phyloP scores from a whole-genome alignment of 2,329 filamentous ascomycete genomes.

The Penicillium polonicum region DNA sequence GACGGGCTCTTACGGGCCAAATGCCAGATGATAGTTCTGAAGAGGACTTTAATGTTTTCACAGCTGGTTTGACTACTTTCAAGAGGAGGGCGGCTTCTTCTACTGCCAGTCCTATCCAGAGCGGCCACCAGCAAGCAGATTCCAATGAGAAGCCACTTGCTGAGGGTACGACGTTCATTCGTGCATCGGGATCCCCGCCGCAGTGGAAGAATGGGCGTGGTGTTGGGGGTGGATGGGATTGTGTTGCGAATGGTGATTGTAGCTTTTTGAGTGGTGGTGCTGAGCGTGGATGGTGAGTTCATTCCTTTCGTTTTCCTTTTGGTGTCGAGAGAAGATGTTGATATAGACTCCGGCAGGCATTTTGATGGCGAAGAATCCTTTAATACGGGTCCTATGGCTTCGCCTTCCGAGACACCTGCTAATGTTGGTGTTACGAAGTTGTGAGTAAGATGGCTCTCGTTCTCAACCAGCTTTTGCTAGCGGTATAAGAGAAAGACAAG shows the following conservation, averaged over 20 bases:
- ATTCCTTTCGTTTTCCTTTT: slow-evolving; percentile 15
- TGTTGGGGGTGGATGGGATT: slow-evolving; percentile 76
- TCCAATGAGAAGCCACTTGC: slow-evolving; percentile 20
- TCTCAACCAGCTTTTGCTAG: neutral
- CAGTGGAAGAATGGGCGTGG: slow-evolving; percentile 61
- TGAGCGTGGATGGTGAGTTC: slow-evolving; percentile 79
- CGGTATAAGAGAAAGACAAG: too few relatives aligned
- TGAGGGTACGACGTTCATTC: slow-evolving; percentile 31
- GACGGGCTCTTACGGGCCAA: slow-evolving; percentile 73
- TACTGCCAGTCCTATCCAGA: neutral
- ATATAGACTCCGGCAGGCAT: slow-evolving; percentile 35
- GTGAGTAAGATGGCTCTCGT: slow-evolving; percentile 8
- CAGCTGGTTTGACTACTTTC: slow-evolving; percentile 75
- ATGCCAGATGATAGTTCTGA: slow-evolving; percentile 69
- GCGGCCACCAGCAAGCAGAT: slow-evolving; percentile 27
- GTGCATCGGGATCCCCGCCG: slow-evolving; percentile 26
- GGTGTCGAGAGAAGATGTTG: slow-evolving; percentile 19
- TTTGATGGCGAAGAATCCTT: slow-evolving; percentile 50
- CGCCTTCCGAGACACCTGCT: slow-evolving; percentile 18
- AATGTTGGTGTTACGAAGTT: slow-evolving; percentile 22
- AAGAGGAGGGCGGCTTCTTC: slow-evolving; percentile 42
- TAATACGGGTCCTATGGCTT: slow-evolving; percentile 37
- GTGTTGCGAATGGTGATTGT: slow-evolving; percentile 78
- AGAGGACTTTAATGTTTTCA: slow-evolving; percentile 83
- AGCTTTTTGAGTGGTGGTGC: slow-evolving; percentile 75